phyloP scores from a whole-genome alignment of 2,329 filamentous ascomycete species.

The Colletotrichum spaethianum region DNA sequence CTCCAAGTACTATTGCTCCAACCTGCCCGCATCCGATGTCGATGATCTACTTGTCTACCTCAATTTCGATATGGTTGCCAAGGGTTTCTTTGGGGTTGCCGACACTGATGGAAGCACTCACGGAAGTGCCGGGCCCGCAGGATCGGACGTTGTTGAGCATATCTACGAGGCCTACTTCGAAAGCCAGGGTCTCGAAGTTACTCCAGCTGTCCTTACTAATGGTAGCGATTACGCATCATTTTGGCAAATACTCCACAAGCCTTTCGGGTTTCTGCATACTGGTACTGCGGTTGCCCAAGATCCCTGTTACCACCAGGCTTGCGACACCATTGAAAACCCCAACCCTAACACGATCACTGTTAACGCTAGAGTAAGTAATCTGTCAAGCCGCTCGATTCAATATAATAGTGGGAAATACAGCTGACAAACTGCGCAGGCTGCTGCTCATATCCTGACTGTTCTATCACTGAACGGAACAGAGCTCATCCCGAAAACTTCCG shows the following conservation, averaged over 20 bases:
- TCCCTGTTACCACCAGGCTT: constrained; percentile 53
- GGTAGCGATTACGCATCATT: constrained; percentile 75
- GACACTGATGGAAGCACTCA: constrained; percentile 54
- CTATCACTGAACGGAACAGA: constrained; percentile 49
- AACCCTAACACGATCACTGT: constrained; percentile 53
- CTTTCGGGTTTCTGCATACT: constrained; percentile 71
- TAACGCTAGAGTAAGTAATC: constrained; percentile 47
- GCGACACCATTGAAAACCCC: constrained; percentile 57
- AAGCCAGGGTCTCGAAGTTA: constrained; percentile 50
- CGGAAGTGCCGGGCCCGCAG: constrained; percentile 53
- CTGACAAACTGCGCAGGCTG: constrained; percentile 42
- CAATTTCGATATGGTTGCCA: constrained; percentile 60
- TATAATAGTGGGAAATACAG: fast-evolving
- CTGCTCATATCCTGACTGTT: constrained; percentile 51
- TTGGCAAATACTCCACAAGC: constrained; percentile 66
- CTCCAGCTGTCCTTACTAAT: constrained; percentile 52
- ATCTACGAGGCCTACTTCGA: constrained; percentile 52
- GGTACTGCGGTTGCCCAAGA: constrained; percentile 67
- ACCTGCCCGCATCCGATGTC: constrained; percentile 50
- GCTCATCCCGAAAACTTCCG: constrained; percentile 50
- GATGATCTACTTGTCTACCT: constrained; percentile 56
- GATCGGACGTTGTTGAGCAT: constrained; percentile 51
- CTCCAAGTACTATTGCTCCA: constrained; percentile 54
- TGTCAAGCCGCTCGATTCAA: fast-evolving
- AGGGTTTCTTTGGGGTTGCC: constrained; percentile 54